Conservation (phyloP, 257 asterid species). For the Gentiana dahurica region DNA sequence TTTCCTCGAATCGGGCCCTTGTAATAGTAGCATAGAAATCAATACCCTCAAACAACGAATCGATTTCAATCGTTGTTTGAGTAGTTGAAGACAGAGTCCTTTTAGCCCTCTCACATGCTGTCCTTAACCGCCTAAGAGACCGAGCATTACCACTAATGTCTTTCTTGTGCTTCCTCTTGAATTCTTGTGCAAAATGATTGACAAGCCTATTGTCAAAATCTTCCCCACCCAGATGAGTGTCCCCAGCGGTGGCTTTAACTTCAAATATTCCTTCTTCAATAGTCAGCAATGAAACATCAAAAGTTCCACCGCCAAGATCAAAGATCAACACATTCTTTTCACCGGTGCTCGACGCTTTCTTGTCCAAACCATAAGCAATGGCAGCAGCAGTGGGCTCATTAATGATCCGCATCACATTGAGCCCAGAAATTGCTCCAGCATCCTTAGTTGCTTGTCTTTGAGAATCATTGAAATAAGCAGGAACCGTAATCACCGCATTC, state of each 20-base stretch:
- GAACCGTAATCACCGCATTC: too few species aligned
- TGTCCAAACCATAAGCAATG: conserved; percentile 35
- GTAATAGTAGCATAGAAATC: conserved; percentile 20
- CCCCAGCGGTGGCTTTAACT: conserved; percentile 19
- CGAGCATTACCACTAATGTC: conserved; percentile 16
- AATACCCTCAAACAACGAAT: conserved; percentile 17
- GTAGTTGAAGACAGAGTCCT: conserved; percentile 20
- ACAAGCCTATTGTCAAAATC: conserved; percentile 17
- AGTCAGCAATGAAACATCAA: conserved; percentile 17
- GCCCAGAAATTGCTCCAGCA: conserved; percentile 32
- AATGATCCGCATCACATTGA: conserved; percentile 28
- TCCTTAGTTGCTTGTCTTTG: conserved; percentile 39
- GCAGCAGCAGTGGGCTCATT: conserved; percentile 43
- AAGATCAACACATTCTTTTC: conserved; percentile 30
- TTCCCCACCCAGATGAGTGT: conserved; percentile 24
- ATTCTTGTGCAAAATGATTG: conserved; percentile 14
- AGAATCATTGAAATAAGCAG: conserved; percentile 31
- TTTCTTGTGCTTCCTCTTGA: conserved; percentile 17
- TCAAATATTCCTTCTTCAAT: conserved; percentile 24
- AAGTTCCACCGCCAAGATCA: conserved; percentile 38
- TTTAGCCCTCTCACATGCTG: conserved; percentile 21
- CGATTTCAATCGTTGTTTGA: conserved; percentile 17
- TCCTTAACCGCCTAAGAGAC: conserved; percentile 21
- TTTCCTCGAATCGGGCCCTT: conserved; percentile 19
- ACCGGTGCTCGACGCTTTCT: conserved; percentile 5